Conservation (phyloP, 371 early-diverging fungal genomes). For the Haplosporangium sp. region DNA sequence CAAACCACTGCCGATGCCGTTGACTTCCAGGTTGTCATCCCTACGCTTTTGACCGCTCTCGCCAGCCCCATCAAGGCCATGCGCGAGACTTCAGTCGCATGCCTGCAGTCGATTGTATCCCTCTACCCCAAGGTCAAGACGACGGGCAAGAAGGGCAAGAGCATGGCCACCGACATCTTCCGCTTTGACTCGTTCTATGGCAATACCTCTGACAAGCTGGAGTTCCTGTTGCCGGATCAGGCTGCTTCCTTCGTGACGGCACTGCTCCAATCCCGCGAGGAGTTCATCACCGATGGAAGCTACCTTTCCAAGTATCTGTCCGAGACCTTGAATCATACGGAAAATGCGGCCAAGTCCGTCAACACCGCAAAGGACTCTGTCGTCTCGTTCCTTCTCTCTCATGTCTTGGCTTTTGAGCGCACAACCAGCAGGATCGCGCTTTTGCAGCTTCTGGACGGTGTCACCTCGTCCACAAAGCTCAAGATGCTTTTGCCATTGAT, state of each 20-base stretch:
- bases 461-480: constrained; percentile 72
- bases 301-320: constrained; percentile 47
- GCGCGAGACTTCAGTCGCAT: constrained; percentile 68
- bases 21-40: constrained; percentile 88
- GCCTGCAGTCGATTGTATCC: constrained; percentile 62
- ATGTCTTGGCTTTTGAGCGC: constrained; percentile 65
- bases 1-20: constrained; percentile 36
- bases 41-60: constrained; percentile 77
- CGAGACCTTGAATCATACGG: constrained; percentile 27
- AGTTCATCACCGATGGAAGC: constrained; percentile 59
- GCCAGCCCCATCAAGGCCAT: constrained; percentile 62
- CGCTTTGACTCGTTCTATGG: constrained; percentile 68
- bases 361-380: constrained; percentile 48
- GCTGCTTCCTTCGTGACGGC: constrained; percentile 20
- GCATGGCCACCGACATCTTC: constrained; percentile 59
- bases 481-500: constrained; percentile 75
- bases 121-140: constrained; percentile 63
- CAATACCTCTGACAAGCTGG: constrained; percentile 45
- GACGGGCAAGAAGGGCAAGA: constrained; percentile 58
- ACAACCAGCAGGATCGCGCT: constrained; percentile 62
- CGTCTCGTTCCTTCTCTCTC: constrained; percentile 76
- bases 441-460: constrained; percentile 62
- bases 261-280: constrained; percentile 57
- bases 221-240: constrained; percentile 47
- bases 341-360: constrained; percentile 30